Base-by-base conservation (phyloP, 2,329 filamentous ascomycete species). In the Pseudogymnoascus sp. region DNA sequence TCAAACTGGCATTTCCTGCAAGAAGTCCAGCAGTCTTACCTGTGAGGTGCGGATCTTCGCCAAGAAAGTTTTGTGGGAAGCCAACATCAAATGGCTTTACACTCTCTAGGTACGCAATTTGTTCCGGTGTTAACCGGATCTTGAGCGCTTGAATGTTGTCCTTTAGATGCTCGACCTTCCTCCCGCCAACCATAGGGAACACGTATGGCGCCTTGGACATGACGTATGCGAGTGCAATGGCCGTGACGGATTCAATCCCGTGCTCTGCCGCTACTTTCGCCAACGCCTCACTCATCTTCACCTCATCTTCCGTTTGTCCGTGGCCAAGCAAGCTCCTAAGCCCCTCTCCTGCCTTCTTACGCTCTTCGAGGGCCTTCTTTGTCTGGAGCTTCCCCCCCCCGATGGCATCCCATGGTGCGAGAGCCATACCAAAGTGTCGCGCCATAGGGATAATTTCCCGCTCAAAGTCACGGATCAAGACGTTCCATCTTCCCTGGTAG, bases 121-220 rank as follows among this genome's bases (percentile, higher is more conserved):
- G 86, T 64, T 87, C 79, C 0, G 78, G 71, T 0, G 76, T 81
- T 35, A 92, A 75, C 62, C 80, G 75, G 41, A 91, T 75, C 1
- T 77, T 79, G 38, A 92, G 77, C 0, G 87, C 86, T 68, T 87
- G 82, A 66, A 91, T 87, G 69, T 91, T 91, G 62, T 79, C 80
- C 70, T 86, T 82, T 39, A 92, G 76, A 70, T 92, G 88, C 60
- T 87, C 83, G 9, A 89, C 73, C 67, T 86, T 91, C 9, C 88
- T 80, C 0, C 86, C 86, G 9, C 89, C 88, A 5, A 91, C 78
- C 41, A 92, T 84, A 1, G 89, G 89, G 70, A 90, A 90, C 12
- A 91, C 85, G 67, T 90, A 84, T 0, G 87, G 83, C 0, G 85
- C 78, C 75, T 91, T 91, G 66, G 84, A 81, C 79, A 89, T 82